A percentile compares a stretch with the other conserved stretches of the same genome.
Evolutionary conservation across 2,329 filamentous ascomycete species (phyloP).

Genomic region (Fusarium coicis): DNA sequence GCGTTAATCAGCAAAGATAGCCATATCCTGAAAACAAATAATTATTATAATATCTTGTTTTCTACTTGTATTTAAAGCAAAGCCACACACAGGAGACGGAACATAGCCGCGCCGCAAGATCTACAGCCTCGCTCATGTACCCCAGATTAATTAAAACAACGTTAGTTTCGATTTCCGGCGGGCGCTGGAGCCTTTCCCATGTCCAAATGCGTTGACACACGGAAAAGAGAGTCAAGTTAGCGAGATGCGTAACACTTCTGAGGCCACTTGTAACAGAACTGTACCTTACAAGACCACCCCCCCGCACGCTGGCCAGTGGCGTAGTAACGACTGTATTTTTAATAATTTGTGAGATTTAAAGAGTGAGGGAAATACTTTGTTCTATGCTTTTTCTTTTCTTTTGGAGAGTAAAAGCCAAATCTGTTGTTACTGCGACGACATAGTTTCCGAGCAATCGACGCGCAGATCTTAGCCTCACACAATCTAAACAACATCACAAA

Average conservation of each 20-base stretch:
- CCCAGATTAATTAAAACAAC: conserved; percentile 39
- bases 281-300: conserved; percentile 7
- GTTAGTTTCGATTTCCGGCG: conserved; percentile 30
- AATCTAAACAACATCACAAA: not conserved
- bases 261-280: conserved; percentile 6
- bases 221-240: conserved; percentile 36
- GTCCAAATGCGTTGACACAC: conserved; percentile 45
- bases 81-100: not conserved
- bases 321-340: conserved; percentile 16
- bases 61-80: not conserved
- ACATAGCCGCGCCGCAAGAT: conserved; percentile 19
- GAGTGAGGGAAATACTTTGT: not conserved
- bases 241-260: conserved; percentile 14
- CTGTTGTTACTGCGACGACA: not conserved
- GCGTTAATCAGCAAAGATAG: not conserved
- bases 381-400: not conserved
- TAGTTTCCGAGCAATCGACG: not conserved
- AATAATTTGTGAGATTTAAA: conserved; percentile 5
- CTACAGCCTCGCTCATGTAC: conserved; percentile 41
- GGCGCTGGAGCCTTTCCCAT: conserved; percentile 41
- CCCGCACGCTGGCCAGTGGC: conserved; percentile 32
- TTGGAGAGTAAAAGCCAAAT: not conserved
- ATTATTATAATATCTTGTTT: not conserved
- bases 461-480: not conserved
- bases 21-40: not conserved